Percentiles rank a stretch among this genome's conserved stretches.
phyloP scores from a whole-genome alignment of 164 flowering plant genomes.

The Houttuynia cordata region DNA sequence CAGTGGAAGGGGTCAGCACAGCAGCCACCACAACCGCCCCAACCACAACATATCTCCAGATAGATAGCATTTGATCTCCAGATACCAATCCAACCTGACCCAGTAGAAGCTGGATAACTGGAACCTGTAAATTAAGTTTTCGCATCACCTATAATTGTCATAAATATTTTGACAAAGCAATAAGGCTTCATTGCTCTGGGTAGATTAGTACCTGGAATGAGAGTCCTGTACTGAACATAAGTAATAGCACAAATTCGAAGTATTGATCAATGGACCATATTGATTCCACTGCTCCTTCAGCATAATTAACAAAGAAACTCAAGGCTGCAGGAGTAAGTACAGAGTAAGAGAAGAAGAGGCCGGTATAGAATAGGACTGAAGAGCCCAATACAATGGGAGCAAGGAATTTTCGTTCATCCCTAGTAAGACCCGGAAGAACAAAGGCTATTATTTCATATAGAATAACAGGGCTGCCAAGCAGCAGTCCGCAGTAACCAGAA shows the following conservation, averaged over 20 bases:
- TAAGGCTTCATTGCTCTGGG: not conserved
- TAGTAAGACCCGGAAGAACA: conserved; percentile 89
- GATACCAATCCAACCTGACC: conserved; percentile 87
- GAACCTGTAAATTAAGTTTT: conserved; percentile 41
- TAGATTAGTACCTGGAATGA: conserved; percentile 70
- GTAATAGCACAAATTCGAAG: conserved; percentile 92
- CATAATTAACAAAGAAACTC: conserved; percentile 85
- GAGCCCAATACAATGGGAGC: conserved; percentile 95
- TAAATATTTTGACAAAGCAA: not conserved
- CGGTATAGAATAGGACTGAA: conserved; percentile 87
- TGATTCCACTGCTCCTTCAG: conserved; percentile 96
- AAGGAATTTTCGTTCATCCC: conserved; percentile 69
- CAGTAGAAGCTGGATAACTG: conserved; percentile 76
- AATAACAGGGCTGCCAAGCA: conserved; percentile 83
- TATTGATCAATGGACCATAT: conserved; percentile 98
- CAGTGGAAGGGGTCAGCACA: conserved; percentile 88
- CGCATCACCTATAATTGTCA: not conserved
- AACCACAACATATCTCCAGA: conserved; percentile 97
- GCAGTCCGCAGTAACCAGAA: conserved; percentile 96
- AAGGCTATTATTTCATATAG: conserved; percentile 95
- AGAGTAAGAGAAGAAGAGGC: conserved; percentile 67
- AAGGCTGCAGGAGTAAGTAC: conserved; percentile 95
- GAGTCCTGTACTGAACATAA: conserved; percentile 94
- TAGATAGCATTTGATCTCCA: conserved; percentile 92
- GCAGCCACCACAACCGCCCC: conserved; percentile 94